Evolutionary conservation across 1,284 basidiomycete species (phyloP).

Genomic region (Heimioporus punctisporus): DNA sequence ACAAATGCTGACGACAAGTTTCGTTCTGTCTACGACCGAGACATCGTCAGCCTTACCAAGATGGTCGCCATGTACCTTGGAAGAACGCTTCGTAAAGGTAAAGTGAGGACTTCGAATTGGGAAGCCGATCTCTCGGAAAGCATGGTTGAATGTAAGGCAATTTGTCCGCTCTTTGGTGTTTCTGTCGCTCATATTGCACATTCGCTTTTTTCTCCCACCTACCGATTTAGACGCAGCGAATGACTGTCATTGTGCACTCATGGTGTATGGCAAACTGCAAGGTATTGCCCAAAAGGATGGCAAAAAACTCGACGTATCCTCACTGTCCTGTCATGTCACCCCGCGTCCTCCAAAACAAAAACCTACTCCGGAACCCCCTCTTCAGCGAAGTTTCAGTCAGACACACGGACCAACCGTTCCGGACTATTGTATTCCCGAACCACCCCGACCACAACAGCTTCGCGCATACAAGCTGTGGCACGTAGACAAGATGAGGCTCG

Average conservation of each 20-base stretch:
- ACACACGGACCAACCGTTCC: conserved; percentile 11
- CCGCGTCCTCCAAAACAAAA: conserved; percentile 9
- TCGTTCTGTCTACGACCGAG: conserved; percentile 37
- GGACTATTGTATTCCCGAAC: conserved; percentile 30
- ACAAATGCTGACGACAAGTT: conserved; percentile 47
- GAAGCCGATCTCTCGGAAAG: conserved; percentile 43
- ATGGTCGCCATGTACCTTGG: conserved; percentile 54
- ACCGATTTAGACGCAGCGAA: conserved; percentile 64
- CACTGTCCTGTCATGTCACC: conserved; percentile 34
- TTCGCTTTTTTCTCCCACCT: neutral
- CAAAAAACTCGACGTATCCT: conserved; percentile 27
- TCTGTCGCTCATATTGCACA: neutral
- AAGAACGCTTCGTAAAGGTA: conserved; percentile 51
- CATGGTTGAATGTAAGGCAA: conserved; percentile 51
- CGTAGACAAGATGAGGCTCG: conserved; percentile 39
- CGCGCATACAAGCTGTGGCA: conserved; percentile 65
- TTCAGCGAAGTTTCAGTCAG: neutral
- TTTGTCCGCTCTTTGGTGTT: neutral
- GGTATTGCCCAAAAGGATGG: conserved; percentile 35
- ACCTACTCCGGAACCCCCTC: neutral
- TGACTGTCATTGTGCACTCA: conserved; percentile 55
- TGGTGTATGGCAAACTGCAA: conserved; percentile 47
- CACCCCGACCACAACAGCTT: conserved; percentile 45
- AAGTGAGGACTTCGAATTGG: conserved; percentile 60
- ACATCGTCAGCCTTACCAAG: conserved; percentile 53